Evolutionary conservation across 371 early-diverging fungal species (phyloP), one percentile per base, ranked within the genome.

Genomic region (Mortierella sp.): DNA sequence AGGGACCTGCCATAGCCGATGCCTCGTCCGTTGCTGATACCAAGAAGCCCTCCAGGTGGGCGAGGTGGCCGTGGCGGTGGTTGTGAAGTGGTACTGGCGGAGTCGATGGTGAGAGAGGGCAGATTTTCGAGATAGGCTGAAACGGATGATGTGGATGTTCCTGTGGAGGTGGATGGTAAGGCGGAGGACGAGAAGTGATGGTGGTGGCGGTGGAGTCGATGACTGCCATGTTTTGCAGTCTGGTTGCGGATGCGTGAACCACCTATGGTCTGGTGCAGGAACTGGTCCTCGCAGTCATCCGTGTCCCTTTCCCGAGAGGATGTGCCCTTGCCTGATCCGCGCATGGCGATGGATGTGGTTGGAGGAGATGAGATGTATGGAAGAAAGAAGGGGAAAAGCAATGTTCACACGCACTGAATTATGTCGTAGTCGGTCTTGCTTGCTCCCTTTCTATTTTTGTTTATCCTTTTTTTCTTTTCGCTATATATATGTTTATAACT

Each of bases 11-110:
- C 60, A 30, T 75, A 75, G n/a, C 75, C 75, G 26, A 75, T 68
- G 30, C 75, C 75, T 15, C 69, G 75, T 15, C 75, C 75, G 28
- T 75, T 75, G 28, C 64, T 75, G 56, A 68, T 75, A 23, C 75
- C 75, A 6, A 73, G 49, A 11, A 73, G 63, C 37, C 75, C 75
- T 27, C 75, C 75, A 15, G 75, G 75, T 3, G 75, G 75, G 6
- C 68, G 43, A 19, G 75, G 68, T 14, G 75, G 75, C 27, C 75
- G 28, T 12, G 73, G 75, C 19, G 73, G 73, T 8, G 68, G 56
- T n/a, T 34, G 7, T 7, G 37, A 7, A 7, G 37, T 34, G 4
- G 44, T 44, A 21, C n/a, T 44, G 21, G 48, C 19, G 24, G 41
- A 17, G 24, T 37, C 46, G 31, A 58, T 54, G 30, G 23, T 67